Evolutionary conservation across 345 rosid species (phyloP).

Genomic region (Hirschfeldia incana): DNA sequence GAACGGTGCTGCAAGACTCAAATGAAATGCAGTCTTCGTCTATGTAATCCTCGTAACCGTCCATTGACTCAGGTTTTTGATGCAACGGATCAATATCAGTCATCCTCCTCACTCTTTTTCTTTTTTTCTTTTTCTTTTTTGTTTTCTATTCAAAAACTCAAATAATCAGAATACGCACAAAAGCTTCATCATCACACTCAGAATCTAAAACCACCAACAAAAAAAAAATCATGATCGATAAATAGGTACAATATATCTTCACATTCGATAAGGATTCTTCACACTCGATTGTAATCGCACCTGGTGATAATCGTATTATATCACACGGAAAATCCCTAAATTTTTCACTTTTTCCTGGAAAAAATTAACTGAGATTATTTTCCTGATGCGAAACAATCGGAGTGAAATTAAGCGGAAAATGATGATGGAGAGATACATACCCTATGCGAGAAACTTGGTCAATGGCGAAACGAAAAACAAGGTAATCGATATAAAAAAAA

Average conservation of each 20-base stretch:
- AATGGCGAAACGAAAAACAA: conserved; percentile 12
- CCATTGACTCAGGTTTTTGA: background rate
- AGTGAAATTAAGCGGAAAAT: background rate
- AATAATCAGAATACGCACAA: background rate
- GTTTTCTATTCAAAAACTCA: background rate
- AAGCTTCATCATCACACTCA: conserved; percentile 1
- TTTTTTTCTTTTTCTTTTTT: too few relatives aligned
- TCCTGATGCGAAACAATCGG: background rate
- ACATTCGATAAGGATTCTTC: background rate
- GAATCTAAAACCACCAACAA: background rate
- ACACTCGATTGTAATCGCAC: background rate
- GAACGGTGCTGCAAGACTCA: background rate
- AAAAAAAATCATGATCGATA: background rate
- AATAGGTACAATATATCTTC: background rate
- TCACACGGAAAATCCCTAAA: background rate
- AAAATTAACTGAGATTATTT: background rate
- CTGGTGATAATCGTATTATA: background rate
- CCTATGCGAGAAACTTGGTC: background rate
- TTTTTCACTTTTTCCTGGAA: background rate
- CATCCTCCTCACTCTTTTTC: background rate
- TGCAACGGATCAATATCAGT: conserved; percentile 8
- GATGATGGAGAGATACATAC: background rate
- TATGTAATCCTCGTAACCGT: conserved; percentile 1
- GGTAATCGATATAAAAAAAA: background rate
- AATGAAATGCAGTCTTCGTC: conserved; percentile 3